Percentiles rank a stretch among this genome's conserved stretches.
Conservation (phyloP, 768 basidiomycete species). For the Rhizopogon salebrosus region DNA sequence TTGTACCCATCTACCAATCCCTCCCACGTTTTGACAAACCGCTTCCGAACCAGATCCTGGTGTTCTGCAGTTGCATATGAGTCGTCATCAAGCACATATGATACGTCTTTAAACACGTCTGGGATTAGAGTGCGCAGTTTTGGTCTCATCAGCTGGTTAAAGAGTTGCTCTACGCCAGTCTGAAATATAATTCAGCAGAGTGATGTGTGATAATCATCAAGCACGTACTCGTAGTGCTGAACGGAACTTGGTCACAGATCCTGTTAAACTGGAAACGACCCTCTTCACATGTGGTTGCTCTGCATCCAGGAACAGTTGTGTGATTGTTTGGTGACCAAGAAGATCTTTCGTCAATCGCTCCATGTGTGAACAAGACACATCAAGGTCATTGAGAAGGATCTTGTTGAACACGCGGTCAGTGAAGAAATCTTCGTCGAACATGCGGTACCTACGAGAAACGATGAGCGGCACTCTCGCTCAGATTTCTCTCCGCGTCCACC, state of each 20-base stretch:
- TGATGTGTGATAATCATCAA: neutral
- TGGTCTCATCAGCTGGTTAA: constrained; percentile 91
- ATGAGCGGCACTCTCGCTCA: constrained; percentile 72
- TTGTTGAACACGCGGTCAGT: constrained; percentile 25
- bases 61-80: constrained; percentile 78
- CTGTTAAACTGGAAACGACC: constrained; percentile 45
- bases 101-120: constrained; percentile 88
- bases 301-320: constrained; percentile 60
- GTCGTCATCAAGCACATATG: constrained; percentile 88
- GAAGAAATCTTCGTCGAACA: neutral
- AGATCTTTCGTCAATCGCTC: constrained; percentile 75
- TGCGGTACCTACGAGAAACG: constrained; percentile 69
- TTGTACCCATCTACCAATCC: constrained; percentile 81
- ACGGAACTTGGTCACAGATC: constrained; percentile 60
- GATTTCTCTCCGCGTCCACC: constrained; percentile 62
- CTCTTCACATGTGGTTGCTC: constrained; percentile 49
- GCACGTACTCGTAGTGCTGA: constrained; percentile 63
- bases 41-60: constrained; percentile 80
- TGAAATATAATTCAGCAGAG: constrained; percentile 24
- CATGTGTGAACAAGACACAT: constrained; percentile 84
- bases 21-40: constrained; percentile 90
- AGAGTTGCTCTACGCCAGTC: constrained; percentile 88
- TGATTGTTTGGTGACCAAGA: constrained; percentile 43
- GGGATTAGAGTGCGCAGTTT: constrained; percentile 76
- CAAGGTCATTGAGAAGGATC: constrained; percentile 93